A percentile compares a stretch with the other conserved stretches of the same genome.
phyloP scores from a whole-genome alignment of 2,329 filamentous ascomycete species.

The Dothidotthia symphoricarpi region DNA sequence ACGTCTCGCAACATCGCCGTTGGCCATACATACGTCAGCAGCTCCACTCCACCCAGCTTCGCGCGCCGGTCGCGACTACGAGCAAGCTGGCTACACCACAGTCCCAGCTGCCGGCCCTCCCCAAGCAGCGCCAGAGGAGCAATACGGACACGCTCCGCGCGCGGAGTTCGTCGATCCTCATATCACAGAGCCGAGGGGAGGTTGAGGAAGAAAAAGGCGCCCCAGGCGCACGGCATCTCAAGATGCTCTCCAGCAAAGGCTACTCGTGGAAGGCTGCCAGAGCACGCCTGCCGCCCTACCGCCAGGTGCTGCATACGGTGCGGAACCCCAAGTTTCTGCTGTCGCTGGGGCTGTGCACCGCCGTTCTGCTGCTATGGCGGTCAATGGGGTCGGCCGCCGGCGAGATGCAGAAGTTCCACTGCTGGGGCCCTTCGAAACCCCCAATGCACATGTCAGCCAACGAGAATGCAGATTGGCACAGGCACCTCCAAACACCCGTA shows the following conservation, averaged over 20 bases:
- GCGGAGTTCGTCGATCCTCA: slow-evolving; percentile 32
- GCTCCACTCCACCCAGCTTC: slow-evolving; percentile 1
- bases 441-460: slow-evolving; percentile 93
- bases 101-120: slow-evolving; percentile 23
- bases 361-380: slow-evolving; percentile 82
- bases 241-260: slow-evolving; percentile 87
- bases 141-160: slow-evolving; percentile 29
- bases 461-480: slow-evolving; percentile 85
- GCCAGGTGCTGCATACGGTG: slow-evolving; percentile 62
- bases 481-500: slow-evolving; percentile 86
- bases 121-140: slow-evolving; percentile 31
- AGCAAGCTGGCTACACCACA: slow-evolving; percentile 32
- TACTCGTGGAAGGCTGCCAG: slow-evolving; percentile 89
- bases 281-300: slow-evolving; percentile 72
- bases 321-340: slow-evolving; percentile 77
- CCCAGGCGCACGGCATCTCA: slow-evolving; percentile 18
- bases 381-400: slow-evolving; percentile 75
- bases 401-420: slow-evolving; percentile 96
- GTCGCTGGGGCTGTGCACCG: slow-evolving; percentile 65
- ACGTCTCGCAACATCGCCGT: neutral
- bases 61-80: slow-evolving; percentile 15
- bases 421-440: slow-evolving; percentile 92
- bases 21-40: neutral
- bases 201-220: slow-evolving; percentile 23
- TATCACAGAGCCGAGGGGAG: slow-evolving; percentile 31